Conservation (phyloP, 441 rosid species). For the Populus hybrid region DNA sequence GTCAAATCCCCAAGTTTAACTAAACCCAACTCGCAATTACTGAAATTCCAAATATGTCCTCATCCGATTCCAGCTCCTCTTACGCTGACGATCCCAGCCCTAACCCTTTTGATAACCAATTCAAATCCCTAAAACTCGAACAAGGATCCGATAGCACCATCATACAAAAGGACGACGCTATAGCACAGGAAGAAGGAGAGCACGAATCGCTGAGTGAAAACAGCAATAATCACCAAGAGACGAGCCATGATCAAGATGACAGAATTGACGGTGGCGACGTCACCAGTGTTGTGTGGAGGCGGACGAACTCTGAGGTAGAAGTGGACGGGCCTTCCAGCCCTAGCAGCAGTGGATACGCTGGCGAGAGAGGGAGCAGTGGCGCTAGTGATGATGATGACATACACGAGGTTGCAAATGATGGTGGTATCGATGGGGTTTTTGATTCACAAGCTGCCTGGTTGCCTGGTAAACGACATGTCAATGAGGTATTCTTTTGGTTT, state of each 20-base stretch:
- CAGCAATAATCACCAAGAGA: neutral
- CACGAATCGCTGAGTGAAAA: constrained; percentile 28
- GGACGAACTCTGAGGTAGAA: constrained; percentile 49
- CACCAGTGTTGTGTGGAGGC: constrained; percentile 35
- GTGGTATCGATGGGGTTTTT: constrained; percentile 28
- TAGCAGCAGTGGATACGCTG: constrained; percentile 91
- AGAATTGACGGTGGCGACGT: constrained; percentile 22
- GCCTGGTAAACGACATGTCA: constrained; percentile 86
- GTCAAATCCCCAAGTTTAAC: neutral
- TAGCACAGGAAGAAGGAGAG: neutral
- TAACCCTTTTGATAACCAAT: constrained; percentile 28
- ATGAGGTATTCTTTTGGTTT: constrained; percentile 57
- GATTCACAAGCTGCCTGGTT: constrained; percentile 62
- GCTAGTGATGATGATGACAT: constrained; percentile 62
- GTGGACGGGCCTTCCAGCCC: constrained; percentile 70
- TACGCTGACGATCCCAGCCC: constrained; percentile 24
- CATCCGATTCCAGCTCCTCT: constrained; percentile 25
- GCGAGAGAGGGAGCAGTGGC: constrained; percentile 86
- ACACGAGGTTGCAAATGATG: constrained; percentile 43
- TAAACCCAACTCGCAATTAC: neutral
- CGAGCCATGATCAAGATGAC: neutral
- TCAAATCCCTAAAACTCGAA: constrained; percentile 17
- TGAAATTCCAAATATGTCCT: constrained; percentile 23
- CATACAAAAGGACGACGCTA: neutral
- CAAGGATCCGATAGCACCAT: constrained; percentile 11